Conservation (phyloP, 495 filamentous ascomycete genomes). For the Annulohypoxylon maeteangense region DNA sequence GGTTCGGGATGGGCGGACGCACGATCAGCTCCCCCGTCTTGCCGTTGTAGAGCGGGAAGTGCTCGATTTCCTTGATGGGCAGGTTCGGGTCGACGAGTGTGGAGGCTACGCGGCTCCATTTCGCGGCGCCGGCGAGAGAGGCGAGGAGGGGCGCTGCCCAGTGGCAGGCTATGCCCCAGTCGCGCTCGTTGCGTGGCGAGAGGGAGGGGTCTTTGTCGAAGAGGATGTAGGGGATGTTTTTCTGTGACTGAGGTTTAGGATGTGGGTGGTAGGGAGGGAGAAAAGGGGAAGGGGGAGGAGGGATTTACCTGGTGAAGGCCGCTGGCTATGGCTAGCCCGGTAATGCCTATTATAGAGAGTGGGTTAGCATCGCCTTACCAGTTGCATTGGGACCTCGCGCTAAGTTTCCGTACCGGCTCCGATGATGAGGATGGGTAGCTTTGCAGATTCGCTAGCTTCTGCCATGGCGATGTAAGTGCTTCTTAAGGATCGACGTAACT, state of each 20-base stretch:
- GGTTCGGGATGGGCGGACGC: constrained; percentile 48
- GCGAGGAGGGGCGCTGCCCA: constrained; percentile 56
- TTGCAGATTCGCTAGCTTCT: constrained; percentile 1
- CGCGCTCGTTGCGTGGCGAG: constrained; percentile 53
- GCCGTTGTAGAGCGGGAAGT: constrained; percentile 57
- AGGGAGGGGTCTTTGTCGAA: constrained; percentile 58
- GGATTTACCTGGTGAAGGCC: constrained; percentile 26
- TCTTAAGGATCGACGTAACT: neutral
- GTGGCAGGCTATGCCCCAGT: constrained; percentile 68
- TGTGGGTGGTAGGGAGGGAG: too few species aligned
- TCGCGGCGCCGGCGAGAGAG: constrained; percentile 50
- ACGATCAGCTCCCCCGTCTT: constrained; percentile 58
- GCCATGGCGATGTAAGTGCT: constrained; percentile 12
- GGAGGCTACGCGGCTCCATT: constrained; percentile 51
- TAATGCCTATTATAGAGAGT: constrained; percentile 36
- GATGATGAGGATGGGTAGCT: constrained; percentile 45
- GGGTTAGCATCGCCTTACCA: constrained; percentile 11
- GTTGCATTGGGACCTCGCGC: neutral
- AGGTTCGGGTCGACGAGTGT: constrained; percentile 55
- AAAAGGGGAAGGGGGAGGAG: neutral
- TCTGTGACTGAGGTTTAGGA: constrained; percentile 45
- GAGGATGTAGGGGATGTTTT: constrained; percentile 60
- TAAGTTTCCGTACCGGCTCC: constrained; percentile 39
- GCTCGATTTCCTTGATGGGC: constrained; percentile 49
- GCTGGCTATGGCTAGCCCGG: constrained; percentile 44